Evolutionary conservation across 2,329 filamentous ascomycete genomes (phyloP), one percentile per base, ranked within the genome.

Genomic region (Tolypocladium endophyticum): DNA sequence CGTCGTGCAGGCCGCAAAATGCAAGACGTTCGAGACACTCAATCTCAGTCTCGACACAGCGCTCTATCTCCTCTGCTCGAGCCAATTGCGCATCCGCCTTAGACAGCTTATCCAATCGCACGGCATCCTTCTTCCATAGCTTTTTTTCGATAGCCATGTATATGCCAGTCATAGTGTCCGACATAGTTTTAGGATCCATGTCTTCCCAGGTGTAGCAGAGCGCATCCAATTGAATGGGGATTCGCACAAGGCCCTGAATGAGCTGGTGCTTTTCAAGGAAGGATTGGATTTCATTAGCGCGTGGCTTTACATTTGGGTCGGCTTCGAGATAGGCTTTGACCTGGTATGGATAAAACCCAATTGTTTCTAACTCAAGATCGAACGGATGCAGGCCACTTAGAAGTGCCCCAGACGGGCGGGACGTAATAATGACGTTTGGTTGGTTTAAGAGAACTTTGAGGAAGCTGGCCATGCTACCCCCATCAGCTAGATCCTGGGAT

Each of bases 171-270:
- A 77, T 77, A 2, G 73, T 76, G 28, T 72, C 54, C 3, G 63
- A 65, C 5, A 38, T 43, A 30, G 33, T 35, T 45, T 54, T 45
- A 2, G 50, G 33, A 47, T 36, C 18, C 23, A 65, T 58, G 30
- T 66, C 60, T 0, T 68, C 61, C 74, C 74, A 78, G 18, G 57
- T 71, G 54, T 66, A 74, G 59, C 76, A 79, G 30, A 79, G 59
- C 1, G 76, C 76, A 66, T 79, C 77, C 0, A 79, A 65, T 56
- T 74, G 74, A 60, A 79, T 74, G 0, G 76, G 77, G 50, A 79
- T 77, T 23, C 69, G 73, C 4, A 74, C 67, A 36, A 79, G 69
- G 4, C 63, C 67, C 55, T 71, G 63, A 12, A 79, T 66, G 11
- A 74, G 63, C 58, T 33, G 57, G 61, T 72, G 71, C 0, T 60